These are phyloP conservation scores for Pulveroboletus sp. DNA, from an alignment of 768 basidiomycete species.

Conservation along the genomic window DNA sequence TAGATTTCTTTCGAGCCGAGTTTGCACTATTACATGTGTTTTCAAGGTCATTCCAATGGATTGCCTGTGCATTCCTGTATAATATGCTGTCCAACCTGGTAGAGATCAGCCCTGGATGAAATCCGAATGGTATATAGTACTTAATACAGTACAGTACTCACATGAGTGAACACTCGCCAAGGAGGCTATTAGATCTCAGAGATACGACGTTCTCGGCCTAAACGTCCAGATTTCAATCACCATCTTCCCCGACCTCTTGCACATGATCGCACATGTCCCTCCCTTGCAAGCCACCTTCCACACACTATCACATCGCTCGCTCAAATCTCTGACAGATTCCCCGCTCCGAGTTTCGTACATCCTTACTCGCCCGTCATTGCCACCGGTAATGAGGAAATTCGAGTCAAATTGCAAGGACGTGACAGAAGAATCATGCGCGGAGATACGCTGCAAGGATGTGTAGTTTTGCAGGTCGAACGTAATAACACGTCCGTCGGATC, in stretches of 20 bases:
- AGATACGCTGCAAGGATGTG: constrained; percentile 55
- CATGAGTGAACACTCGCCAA: constrained; percentile 1
- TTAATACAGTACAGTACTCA: constrained; percentile 7
- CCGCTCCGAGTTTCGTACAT: constrained; percentile 68
- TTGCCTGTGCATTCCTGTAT: too few relatives aligned
- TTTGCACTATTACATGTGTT: too few relatives aligned
- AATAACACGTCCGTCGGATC: constrained; percentile 84
- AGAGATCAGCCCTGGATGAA: too few relatives aligned
- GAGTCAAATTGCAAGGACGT: constrained; percentile 86
- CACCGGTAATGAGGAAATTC: constrained; percentile 76
- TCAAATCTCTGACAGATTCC: constrained; percentile 66
- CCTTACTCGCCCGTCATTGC: constrained; percentile 80
- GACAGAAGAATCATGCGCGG: constrained; percentile 85
- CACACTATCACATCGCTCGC: constrained; percentile 70
- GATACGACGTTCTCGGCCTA: constrained; percentile 34
- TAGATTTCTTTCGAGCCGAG: not conserved
- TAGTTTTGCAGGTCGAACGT: constrained; percentile 53
- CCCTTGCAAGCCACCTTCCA: constrained; percentile 81
- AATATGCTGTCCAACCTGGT: too few relatives aligned
- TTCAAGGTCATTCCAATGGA: too few relatives aligned
- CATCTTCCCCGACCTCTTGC: constrained; percentile 74
- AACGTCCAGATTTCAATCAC: constrained; percentile 86
- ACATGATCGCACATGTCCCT: constrained; percentile 75
- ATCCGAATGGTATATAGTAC: not conserved
- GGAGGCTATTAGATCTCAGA: constrained; percentile 7